A percentile compares a stretch with the other conserved stretches of the same genome.
Conservation (phyloP, 805 yeast species). For the Torulaspora delbrueckii region DNA sequence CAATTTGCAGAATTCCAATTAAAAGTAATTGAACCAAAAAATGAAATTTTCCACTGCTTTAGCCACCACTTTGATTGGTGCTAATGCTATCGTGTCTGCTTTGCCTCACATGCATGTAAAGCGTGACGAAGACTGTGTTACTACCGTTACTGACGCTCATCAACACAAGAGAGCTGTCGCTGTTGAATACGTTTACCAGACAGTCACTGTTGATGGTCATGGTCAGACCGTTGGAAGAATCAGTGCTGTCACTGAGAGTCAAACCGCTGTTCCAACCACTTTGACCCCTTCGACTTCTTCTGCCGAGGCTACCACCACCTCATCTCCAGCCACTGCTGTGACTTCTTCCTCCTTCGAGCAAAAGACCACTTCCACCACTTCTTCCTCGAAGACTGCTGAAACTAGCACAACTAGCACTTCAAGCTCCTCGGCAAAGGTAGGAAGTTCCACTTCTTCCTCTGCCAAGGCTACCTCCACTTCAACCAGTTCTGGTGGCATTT, state of each 20-base stretch:
- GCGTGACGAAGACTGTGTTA: constrained; percentile 28
- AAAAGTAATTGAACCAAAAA: neutral
- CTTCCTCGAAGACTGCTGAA: constrained; percentile 20
- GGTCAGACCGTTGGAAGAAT: constrained; percentile 40
- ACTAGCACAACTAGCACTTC: constrained; percentile 23
- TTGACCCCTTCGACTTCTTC: constrained; percentile 14
- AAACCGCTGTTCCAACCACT: constrained; percentile 30
- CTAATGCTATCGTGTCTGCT: constrained; percentile 30
- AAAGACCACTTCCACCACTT: constrained; percentile 20
- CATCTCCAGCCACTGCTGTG: constrained; percentile 32
- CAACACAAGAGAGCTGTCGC: constrained; percentile 51
- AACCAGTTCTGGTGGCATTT: constrained; percentile 33
- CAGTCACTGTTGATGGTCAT: constrained; percentile 48
- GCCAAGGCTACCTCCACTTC: constrained; percentile 31
- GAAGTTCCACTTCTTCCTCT: constrained; percentile 29
- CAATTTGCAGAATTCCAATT: neutral
- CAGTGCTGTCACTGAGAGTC: constrained; percentile 18
- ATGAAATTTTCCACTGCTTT: constrained; percentile 37
- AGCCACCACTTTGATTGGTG: constrained; percentile 32
- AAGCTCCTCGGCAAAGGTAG: constrained; percentile 17
- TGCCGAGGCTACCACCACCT: constrained; percentile 25
- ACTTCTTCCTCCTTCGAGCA: constrained; percentile 17
- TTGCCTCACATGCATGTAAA: constrained; percentile 26
- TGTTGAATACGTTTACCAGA: constrained; percentile 49
- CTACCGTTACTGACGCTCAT: constrained; percentile 37